A percentile compares a stretch with the other conserved stretches of the same genome.
Evolutionary conservation across 2,329 filamentous ascomycete genomes (phyloP).

Genomic region (Fusarium falciforme): DNA sequence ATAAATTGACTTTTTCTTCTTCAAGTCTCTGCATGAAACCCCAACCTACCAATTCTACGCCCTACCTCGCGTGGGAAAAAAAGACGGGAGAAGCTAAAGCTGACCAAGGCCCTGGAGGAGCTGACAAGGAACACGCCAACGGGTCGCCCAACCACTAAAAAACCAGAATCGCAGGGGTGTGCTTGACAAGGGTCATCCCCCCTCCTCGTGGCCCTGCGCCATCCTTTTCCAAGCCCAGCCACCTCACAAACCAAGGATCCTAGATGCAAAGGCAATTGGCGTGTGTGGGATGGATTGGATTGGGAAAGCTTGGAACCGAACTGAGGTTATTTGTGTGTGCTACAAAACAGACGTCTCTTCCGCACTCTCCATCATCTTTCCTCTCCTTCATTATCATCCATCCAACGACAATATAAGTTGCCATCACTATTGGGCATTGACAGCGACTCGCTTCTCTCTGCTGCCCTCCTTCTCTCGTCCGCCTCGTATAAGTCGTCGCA

Average conservation of each 20-base stretch:
- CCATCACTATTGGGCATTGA: constrained; percentile 2
- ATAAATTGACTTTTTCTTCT: background rate
- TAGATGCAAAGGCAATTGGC: constrained; percentile 1
- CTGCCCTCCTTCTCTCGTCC: background rate
- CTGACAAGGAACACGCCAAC: background rate
- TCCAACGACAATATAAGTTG: constrained; percentile 6
- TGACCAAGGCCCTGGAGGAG: background rate
- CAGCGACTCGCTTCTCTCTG: background rate
- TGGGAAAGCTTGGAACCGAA: constrained; percentile 7
- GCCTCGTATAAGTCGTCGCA: constrained; percentile 13
- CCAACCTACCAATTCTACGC: background rate
- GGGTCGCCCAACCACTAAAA: constrained; percentile 30
- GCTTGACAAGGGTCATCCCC: constrained; percentile 26
- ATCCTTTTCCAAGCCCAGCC: constrained; percentile 37
- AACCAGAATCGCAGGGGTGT: constrained; percentile 17
- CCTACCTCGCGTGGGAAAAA: background rate
- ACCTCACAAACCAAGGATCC: constrained; percentile 18
- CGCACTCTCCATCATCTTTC: constrained; percentile 20
- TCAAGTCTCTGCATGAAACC: background rate
- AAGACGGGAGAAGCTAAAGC: background rate
- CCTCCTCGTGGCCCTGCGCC: constrained; percentile 33
- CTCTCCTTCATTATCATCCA: constrained; percentile 4
- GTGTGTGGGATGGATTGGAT: background rate
- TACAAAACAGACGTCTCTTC: constrained; percentile 31
- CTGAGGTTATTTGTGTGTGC: constrained; percentile 1